Base-by-base conservation (phyloP, 2,329 filamentous ascomycete species). In the Endoconidiophora polonica region DNA sequence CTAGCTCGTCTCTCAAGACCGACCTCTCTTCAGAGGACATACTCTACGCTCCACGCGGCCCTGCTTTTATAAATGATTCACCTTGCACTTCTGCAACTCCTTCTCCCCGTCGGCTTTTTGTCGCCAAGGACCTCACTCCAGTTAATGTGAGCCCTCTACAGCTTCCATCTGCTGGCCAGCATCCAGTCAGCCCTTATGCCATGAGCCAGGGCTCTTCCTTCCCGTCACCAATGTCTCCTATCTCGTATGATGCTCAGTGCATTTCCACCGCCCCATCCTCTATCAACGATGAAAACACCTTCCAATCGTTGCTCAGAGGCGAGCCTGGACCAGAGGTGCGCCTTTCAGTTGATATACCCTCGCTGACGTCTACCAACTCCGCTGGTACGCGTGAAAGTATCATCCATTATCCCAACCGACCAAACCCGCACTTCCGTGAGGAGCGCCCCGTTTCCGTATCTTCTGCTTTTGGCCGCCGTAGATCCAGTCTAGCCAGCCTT, bases 181-280 rank as follows among this genome's bases (percentile, higher is more conserved):
- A 67, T 26, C 72, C 76, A n/a, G 61, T 75, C 55, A 79, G 81
- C 62, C 79, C 82, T 6, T 77, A 80, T 48, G 75, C 83, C 39
- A 74, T 76, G 54, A 73, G 74, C 46, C 72, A 76, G 55, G 68
- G 77, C 46, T 77, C 83, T 0, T 83, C 83, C 0, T 72, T 79
- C 59, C 73, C 82, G 1, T 86, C 83, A 4, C 83, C 83, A 0
- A 75, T 81, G 48, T 74, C 81, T 53, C 69, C 79, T 52, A 68
- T 83, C 63, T 79, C 77, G 3, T 79, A 84, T 50, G 83, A 88
- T 55, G 76, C 76, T 1, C 79, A 83, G 48, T 74, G 81, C 18
- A 74, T 86, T 24, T 84, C 82, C 4, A 87, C 83, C 1, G 79
- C 83, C 2, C 77, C 81, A 4, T 88, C 83, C 1, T 87, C 83